These are phyloP conservation scores for Beauveria asiatica DNA, from an alignment of 2,329 filamentous ascomycete species.

Conservation along the genomic window DNA sequence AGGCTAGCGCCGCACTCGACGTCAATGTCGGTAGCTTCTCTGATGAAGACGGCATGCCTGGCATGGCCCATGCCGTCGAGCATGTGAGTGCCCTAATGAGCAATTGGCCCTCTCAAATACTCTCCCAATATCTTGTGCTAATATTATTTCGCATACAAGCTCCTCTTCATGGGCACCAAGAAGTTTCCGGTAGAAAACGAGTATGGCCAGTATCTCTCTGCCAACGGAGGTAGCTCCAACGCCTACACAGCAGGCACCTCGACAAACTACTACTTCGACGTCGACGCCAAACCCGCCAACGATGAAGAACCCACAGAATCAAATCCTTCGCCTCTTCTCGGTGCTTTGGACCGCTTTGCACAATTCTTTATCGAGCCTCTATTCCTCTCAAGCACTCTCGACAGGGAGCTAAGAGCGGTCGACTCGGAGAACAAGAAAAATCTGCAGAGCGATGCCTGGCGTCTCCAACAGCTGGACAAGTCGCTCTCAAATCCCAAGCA, in stretches of 20 bases:
- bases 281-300: slow-evolving; percentile 69
- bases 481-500: slow-evolving; percentile 80
- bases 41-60: slow-evolving; percentile 82
- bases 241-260: slow-evolving; percentile 90
- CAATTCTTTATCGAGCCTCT: slow-evolving; percentile 89
- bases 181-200: slow-evolving; percentile 96
- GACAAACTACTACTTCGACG: slow-evolving; percentile 97
- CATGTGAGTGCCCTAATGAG: slow-evolving; percentile 46
- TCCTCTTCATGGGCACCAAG: slow-evolving; percentile 97
- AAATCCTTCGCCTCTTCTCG: slow-evolving; percentile 58
- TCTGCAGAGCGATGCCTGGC: slow-evolving; percentile 81
- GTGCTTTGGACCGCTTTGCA: slow-evolving; percentile 81
- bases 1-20: slow-evolving; percentile 90
- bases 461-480: slow-evolving; percentile 80
- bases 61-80: slow-evolving; percentile 93
- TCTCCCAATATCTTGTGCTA: neutral
- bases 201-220: slow-evolving; percentile 86
- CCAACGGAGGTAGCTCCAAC: slow-evolving; percentile 87
- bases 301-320: slow-evolving; percentile 44
- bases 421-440: slow-evolving; percentile 99
- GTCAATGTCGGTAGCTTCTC: slow-evolving; percentile 96
- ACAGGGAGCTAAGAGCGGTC: slow-evolving; percentile 79
- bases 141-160: slow-evolving; percentile 26
- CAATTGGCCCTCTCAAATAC: slow-evolving; percentile 15
- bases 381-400: slow-evolving; percentile 75